A percentile compares a stretch with the other conserved stretches of the same genome.
Conservation (phyloP, 2,329 filamentous ascomycete species). For the Botrytis galanthina region DNA sequence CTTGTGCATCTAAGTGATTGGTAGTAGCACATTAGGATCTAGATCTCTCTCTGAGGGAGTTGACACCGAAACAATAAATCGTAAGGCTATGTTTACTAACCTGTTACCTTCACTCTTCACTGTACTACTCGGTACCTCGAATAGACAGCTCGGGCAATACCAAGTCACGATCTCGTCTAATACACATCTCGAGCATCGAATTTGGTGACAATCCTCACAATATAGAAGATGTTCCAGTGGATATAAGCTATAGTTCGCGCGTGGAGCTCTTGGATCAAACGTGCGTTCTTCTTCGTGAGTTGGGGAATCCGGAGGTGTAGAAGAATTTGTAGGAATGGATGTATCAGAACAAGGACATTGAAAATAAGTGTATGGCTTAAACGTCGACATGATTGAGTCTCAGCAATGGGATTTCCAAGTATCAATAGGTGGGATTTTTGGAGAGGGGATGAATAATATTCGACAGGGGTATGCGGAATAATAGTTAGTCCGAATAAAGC, state of each 20-base stretch:
- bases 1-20: slow-evolving; percentile 68
- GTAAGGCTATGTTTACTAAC: slow-evolving; percentile 57
- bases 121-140: slow-evolving; percentile 91
- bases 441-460: not conserved
- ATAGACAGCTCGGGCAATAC: slow-evolving; percentile 92
- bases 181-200: slow-evolving; percentile 88
- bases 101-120: slow-evolving; percentile 91
- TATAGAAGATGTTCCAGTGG: slow-evolving; percentile 92
- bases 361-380: slow-evolving; percentile 63
- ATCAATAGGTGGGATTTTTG: not conserved
- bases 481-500: not conserved
- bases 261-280: slow-evolving; percentile 81
- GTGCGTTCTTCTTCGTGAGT: slow-evolving; percentile 70
- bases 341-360: slow-evolving; percentile 63
- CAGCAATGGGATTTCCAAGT: not conserved
- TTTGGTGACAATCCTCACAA: slow-evolving; percentile 96
- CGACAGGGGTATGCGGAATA: not conserved
- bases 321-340: slow-evolving; percentile 37
- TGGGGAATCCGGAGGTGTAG: slow-evolving; percentile 38
- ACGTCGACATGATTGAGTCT: slow-evolving; percentile 45
- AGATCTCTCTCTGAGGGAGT: not conserved
- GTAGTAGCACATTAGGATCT: slow-evolving; percentile 1
- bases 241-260: slow-evolving; percentile 88
- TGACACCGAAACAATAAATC: not conserved
- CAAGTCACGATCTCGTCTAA: slow-evolving; percentile 92